Evolutionary conservation across 345 rosid species (phyloP).

Genomic region (Cardamine resedifolia): DNA sequence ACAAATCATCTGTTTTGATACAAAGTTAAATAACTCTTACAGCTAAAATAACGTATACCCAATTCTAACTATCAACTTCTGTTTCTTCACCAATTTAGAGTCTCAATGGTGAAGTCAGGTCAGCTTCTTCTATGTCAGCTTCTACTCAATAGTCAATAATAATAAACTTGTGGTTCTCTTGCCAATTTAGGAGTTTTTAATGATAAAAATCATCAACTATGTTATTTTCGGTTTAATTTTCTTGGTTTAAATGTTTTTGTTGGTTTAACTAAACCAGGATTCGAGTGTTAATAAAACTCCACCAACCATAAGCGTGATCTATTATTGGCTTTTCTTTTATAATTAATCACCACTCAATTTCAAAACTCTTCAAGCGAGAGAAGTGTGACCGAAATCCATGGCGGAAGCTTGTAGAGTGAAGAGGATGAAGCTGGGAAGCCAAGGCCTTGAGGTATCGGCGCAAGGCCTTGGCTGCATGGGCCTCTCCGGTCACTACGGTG

Average conservation of each 20-base stretch:
- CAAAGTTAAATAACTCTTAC: background rate
- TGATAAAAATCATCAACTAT: background rate
- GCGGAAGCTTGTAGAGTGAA: background rate
- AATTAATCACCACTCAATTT: background rate
- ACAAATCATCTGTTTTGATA: background rate
- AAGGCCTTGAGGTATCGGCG: slow-evolving; percentile 32
- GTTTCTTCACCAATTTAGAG: too few relatives aligned
- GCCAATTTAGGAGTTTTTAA: background rate
- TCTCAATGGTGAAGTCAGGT: too few relatives aligned
- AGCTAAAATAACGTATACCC: too few relatives aligned
- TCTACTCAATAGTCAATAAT: too few relatives aligned
- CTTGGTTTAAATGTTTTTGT: too few relatives aligned
- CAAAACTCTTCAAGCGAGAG: background rate
- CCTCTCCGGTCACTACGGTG: slow-evolving; percentile 36
- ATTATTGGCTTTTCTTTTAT: background rate
- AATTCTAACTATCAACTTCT: too few relatives aligned
- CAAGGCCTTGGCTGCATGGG: slow-evolving; percentile 48
- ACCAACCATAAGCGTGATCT: background rate
- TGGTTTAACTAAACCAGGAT: background rate
- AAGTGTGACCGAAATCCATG: background rate
- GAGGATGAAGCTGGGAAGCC: slow-evolving; percentile 23
- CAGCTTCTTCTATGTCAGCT: too few relatives aligned
- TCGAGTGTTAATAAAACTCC: background rate
- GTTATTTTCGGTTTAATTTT: background rate
- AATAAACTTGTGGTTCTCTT: too few relatives aligned